Conservation (phyloP, 257 asterid genomes). For the Echites panduratus region DNA sequence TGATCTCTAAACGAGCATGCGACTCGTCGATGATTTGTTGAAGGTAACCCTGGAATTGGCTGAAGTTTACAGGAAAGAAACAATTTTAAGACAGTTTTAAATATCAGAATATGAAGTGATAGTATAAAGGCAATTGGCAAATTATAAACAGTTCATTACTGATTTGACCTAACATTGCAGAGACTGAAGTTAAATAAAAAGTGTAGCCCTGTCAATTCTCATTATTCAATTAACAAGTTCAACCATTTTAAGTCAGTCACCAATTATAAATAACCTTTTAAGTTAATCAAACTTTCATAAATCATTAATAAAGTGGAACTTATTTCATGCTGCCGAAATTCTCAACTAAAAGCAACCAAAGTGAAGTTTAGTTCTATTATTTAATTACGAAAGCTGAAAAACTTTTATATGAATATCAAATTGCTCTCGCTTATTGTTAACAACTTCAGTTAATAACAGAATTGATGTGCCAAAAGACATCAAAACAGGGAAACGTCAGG, state of each 20-base stretch:
- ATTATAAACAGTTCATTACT: not conserved
- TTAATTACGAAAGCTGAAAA: not conserved
- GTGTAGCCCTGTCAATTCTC: not conserved
- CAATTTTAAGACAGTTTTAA: not conserved
- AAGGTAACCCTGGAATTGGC: conserved; percentile 89
- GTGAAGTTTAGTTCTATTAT: not conserved
- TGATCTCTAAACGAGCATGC: conserved; percentile 89
- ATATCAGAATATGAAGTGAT: not conserved
- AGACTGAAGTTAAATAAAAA: not conserved
- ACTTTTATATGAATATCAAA: not conserved
- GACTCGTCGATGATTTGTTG: conserved; percentile 95
- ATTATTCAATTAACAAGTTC: not conserved
- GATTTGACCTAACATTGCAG: not conserved
- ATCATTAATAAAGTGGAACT: not conserved
- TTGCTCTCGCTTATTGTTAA: not conserved
- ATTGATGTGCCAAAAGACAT: not conserved
- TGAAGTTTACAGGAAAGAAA: conserved; percentile 32
- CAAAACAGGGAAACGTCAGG: not conserved
- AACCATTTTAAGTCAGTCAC: not conserved
- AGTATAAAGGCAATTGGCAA: not conserved
- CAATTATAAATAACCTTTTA: not conserved
- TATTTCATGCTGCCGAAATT: not conserved
- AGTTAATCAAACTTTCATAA: not conserved
- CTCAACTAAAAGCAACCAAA: not conserved
- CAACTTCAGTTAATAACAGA: not conserved